Evolutionary conservation across 257 asterid species (phyloP).

Genomic region (Solanum pinnatisectum): DNA sequence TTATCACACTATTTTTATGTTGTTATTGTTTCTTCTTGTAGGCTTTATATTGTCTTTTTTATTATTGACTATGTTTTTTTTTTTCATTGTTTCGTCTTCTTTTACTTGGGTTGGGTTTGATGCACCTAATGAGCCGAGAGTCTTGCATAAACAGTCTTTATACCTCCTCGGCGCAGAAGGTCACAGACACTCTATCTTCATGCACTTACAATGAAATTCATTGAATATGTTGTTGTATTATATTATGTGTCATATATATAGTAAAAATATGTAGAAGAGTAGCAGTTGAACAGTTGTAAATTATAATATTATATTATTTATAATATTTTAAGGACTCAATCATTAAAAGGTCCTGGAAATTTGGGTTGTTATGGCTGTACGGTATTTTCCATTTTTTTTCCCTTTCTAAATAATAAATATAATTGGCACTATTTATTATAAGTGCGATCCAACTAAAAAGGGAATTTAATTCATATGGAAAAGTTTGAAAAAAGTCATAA

Average conservation of each 20-base stretch:
- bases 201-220: too few species aligned
- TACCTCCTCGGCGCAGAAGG: too few species aligned
- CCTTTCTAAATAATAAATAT: not conserved
- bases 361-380: not conserved
- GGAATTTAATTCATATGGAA: not conserved
- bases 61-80: too few species aligned
- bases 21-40: too few species aligned
- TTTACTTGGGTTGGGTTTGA: not conserved
- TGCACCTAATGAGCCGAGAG: not conserved
- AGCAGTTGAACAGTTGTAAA: conserved; percentile 1
- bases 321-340: not conserved
- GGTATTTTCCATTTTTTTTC: not conserved
- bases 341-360: not conserved
- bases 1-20: too few species aligned
- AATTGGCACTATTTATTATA: not conserved
- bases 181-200: too few species aligned
- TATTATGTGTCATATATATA: not conserved
- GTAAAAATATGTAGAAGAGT: not conserved
- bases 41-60: not conserved
- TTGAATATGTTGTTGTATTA: not conserved
- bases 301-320: not conserved
- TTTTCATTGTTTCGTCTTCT: not conserved
- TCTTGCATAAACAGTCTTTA: too few species aligned
- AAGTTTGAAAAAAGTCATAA: not conserved
- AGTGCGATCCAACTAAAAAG: not conserved